Percentiles rank a stretch among this genome's conserved stretches.
phyloP scores from a whole-genome alignment of 2,329 filamentous ascomycete genomes.

The Stachybotrys echinatus region DNA sequence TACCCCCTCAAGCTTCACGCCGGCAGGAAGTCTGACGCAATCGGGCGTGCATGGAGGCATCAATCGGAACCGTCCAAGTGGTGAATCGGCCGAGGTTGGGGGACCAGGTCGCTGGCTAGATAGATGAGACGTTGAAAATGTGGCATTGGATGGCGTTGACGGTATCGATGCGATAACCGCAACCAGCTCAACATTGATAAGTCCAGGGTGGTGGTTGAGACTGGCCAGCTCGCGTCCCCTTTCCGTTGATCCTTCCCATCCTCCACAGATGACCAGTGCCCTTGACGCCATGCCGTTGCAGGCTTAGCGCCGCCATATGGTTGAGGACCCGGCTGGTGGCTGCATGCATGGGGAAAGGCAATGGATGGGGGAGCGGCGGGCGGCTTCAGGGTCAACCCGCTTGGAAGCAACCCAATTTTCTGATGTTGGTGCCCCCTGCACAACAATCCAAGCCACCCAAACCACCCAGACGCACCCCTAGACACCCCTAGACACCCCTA shows the following conservation, averaged over 20 bases:
- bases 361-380: constrained; percentile 10
- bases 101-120: neutral
- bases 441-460: neutral
- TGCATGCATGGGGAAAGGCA: constrained; percentile 14
- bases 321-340: constrained; percentile 32
- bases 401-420: neutral
- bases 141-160: neutral
- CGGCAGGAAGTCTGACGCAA: neutral
- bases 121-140: neutral
- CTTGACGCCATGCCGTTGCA: constrained; percentile 8
- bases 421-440: neutral
- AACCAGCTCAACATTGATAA: neutral
- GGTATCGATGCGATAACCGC: neutral
- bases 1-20: no score
- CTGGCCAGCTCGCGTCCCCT: neutral
- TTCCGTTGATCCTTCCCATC: neutral
- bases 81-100: neutral
- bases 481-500: constrained; percentile 9
- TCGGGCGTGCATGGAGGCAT: neutral
- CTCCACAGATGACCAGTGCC: neutral
- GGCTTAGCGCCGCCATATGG: constrained; percentile 33
- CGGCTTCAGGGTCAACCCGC: neutral
- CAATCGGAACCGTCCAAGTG: neutral
- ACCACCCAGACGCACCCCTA: neutral
- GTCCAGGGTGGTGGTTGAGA: neutral